Evolutionary conservation across 176 grass and related monocot species (phyloP).

Genomic region (Puccinellia tenuiflora): DNA sequence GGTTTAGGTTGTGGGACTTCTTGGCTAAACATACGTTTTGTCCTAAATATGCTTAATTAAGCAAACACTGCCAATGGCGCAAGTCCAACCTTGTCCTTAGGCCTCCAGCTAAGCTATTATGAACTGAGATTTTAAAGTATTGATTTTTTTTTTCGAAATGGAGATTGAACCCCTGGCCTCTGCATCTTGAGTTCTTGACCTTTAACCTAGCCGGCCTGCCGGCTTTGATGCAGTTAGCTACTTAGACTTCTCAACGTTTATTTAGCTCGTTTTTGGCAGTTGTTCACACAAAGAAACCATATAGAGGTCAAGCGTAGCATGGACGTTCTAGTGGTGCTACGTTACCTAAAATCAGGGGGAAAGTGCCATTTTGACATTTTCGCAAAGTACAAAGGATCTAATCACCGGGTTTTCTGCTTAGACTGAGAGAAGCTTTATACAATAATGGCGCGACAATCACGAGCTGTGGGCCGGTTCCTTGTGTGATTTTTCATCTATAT

Average conservation of each 20-base stretch:
- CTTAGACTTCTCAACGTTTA: constrained; percentile 1
- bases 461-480: not conserved
- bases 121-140: not conserved
- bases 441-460: not conserved
- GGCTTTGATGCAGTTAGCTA: constrained; percentile 12
- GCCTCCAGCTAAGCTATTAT: not conserved
- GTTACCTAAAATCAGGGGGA: not conserved
- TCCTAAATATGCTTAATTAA: not conserved
- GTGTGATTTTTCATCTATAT: constrained; percentile 14
- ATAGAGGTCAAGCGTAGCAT: not conserved
- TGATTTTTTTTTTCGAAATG: too few species aligned
- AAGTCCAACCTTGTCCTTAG: not conserved
- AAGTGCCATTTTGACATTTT: constrained; percentile 30
- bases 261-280: not conserved
- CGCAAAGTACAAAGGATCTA: constrained; percentile 31
- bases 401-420: constrained; percentile 13
- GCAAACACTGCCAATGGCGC: not conserved
- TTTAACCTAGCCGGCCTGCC: not conserved
- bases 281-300: not conserved
- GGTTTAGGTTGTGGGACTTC: not conserved
- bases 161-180: too few species aligned
- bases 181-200: not conserved
- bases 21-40: not conserved
- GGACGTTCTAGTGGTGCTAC: not conserved
- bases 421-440: not conserved